A percentile compares a stretch with the other conserved stretches of the same genome.
Evolutionary conservation across 768 basidiomycete genomes (phyloP).

Genomic region (Favolaschia claudopus): DNA sequence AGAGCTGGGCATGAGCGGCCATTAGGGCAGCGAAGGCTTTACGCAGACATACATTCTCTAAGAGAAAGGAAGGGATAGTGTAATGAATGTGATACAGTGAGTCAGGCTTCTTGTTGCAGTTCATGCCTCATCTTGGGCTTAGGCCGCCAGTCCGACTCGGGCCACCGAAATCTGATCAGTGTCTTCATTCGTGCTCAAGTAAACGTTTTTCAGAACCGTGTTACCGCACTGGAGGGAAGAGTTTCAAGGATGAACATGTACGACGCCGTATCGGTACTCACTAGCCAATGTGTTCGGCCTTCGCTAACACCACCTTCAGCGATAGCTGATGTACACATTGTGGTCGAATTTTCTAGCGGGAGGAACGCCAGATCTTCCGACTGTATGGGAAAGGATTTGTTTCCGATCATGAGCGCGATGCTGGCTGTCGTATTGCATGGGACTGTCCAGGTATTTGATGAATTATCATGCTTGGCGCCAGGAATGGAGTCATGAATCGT

Average conservation of each 20-base stretch:
- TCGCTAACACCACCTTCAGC: constrained; percentile 56
- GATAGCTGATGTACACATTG: constrained; percentile 69
- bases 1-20: constrained; percentile 43
- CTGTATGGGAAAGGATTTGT: constrained; percentile 62
- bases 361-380: constrained; percentile 63
- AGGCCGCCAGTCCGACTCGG: no score
- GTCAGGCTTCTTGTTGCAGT: background rate
- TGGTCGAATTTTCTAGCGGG: constrained; percentile 56
- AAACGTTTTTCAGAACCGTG: constrained; percentile 31
- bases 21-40: background rate
- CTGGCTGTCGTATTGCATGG: constrained; percentile 67
- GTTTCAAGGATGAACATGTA: background rate
- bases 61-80: constrained; percentile 10
- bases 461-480: constrained; percentile 56
- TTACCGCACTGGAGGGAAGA: constrained; percentile 25
- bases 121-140: no score
- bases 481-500: constrained; percentile 63
- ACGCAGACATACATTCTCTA: constrained; percentile 5
- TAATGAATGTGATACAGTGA: constrained; percentile 16
- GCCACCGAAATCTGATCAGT: constrained; percentile 14
- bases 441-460: constrained; percentile 62
- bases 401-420: constrained; percentile 67
- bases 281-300: constrained; percentile 64
- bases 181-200: constrained; percentile 21
- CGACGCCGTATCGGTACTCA: constrained; percentile 43